Base-by-base conservation (phyloP, 2,329 filamentous ascomycete genomes). In the Monosporascus sp. region DNA sequence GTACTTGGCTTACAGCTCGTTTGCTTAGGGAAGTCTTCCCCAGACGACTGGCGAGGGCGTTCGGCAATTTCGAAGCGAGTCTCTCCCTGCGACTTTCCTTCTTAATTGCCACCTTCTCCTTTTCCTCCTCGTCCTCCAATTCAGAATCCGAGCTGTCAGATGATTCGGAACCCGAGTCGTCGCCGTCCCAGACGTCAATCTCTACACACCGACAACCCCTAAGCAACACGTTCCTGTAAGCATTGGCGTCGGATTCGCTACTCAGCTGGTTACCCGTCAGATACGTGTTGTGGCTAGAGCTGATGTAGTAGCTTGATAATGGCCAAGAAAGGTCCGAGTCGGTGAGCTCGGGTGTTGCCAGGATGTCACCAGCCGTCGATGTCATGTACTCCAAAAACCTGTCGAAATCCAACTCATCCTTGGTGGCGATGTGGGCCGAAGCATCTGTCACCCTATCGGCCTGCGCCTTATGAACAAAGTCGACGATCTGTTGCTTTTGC, bases 241-340 rank as follows among this genome's bases (percentile, higher is more conserved):
- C 88, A 60, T 91, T 88, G 0, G 90, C 90, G 67, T 91, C 95
- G 50, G 90, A 94, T 56, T 88, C 84, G 61, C 90, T 93, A 55
- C 83, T 90, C 15, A 96, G 83, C 74, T 97, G 92, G 66, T 93
- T 89, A 24, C 92, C 92, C 1, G 91, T 83, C 22, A 97, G 81
- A 62, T 97, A 97, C 0, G 92, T 97, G 72, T 97, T 97, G 77
- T 97, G 92, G 53, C 91, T 96, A 62, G 90, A 96, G 57, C 87
- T 95, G 67, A 97, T 90, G 72, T 90, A 96, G 72, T 97, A 97
- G 72, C 90, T 91, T 54, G 90, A 88, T 57, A 97, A 74, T 0
- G 92, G 92, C 63, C 85, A 87, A 50, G 90, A 82, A 52, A 94
- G 79, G 52, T 83, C 79, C 51, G 74, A 66, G 2, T 70, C 57